phyloP scores from a whole-genome alignment of 106 monocot genomes.

The Platanthera zijinensis region DNA sequence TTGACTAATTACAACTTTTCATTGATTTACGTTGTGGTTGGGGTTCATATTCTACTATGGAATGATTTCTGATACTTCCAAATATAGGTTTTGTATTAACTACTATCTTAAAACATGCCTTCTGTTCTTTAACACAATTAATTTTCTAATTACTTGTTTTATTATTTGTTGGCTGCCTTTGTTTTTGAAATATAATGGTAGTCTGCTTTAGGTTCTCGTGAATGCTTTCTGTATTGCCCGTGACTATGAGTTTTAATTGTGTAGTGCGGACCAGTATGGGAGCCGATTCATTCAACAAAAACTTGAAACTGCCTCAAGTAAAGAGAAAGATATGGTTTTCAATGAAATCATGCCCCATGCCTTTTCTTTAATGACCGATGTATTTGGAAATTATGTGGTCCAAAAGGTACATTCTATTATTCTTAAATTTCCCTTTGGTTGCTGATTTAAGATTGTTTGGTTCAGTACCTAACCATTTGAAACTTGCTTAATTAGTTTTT shows the following conservation, averaged over 20 bases:
- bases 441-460: neutral
- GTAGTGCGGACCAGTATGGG: conserved; percentile 76
- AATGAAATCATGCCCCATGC: conserved; percentile 63
- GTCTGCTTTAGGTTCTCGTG: neutral
- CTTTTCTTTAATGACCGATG: conserved; percentile 73
- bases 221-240: neutral
- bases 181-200: neutral
- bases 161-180: too few relatives aligned
- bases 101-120: neutral
- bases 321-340: conserved; percentile 72
- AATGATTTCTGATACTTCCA: neutral
- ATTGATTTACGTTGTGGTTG: neutral
- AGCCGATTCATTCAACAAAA: conserved; percentile 91
- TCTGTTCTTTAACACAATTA: neutral
- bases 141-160: neutral
- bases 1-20: neutral
- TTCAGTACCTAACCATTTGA: neutral
- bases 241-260: conserved; percentile 6
- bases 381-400: conserved; percentile 88
- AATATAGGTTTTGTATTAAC: neutral
- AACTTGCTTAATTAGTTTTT: conserved; percentile 46
- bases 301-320: conserved; percentile 60
- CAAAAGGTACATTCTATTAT: conserved; percentile 53
- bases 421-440: neutral
- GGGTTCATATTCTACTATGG: neutral